Conservation (phyloP, 148 eudicot genomes). For the Persicaria maculosa region DNA sequence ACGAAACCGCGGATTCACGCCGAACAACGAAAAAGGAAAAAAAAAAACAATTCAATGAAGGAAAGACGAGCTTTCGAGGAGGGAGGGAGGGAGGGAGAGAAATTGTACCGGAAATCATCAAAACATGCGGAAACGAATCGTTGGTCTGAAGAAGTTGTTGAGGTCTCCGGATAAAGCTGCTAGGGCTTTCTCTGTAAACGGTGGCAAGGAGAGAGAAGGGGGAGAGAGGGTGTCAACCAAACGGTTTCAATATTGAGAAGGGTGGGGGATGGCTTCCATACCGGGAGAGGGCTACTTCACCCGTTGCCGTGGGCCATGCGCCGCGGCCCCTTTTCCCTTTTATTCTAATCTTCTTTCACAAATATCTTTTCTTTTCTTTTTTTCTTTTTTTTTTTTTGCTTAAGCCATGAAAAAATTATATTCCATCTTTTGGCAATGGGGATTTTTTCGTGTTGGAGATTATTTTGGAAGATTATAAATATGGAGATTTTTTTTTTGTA, state of each 20-base stretch:
- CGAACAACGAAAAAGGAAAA: not conserved
- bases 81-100: not conserved
- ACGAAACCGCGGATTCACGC: not conserved
- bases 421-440: too few relatives aligned
- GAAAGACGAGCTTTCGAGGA: not conserved
- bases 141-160: not conserved
- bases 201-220: constrained; percentile 2
- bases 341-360: not conserved
- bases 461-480: too few relatives aligned
- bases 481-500: too few relatives aligned
- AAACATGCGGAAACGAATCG: not conserved
- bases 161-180: constrained; percentile 1
- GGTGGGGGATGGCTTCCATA: not conserved
- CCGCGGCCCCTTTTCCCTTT: not conserved
- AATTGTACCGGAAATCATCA: not conserved
- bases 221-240: constrained; percentile 4
- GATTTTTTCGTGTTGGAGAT: too few relatives aligned
- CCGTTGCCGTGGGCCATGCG: not conserved
- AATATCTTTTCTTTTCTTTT: not conserved
- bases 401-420: too few relatives aligned
- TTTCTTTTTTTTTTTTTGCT: too few relatives aligned
- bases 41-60: not conserved
- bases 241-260: not conserved
- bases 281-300: not conserved
- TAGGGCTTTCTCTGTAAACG: constrained; percentile 6